Conservation (phyloP, 257 asterid genomes). For the Solanum dulcamara region DNA sequence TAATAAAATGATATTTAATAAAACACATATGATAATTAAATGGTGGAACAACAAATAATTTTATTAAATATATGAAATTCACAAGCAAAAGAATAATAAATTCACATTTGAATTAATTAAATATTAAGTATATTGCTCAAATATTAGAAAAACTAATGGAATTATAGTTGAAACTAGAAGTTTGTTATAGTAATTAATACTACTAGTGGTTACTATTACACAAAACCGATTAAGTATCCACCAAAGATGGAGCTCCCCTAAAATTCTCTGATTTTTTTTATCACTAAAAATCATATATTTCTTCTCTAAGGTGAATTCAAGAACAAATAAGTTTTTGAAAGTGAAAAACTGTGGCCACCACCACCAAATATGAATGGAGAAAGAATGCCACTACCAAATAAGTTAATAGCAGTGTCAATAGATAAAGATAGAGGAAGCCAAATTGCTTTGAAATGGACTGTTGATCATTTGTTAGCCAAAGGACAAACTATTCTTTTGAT, state of each 20-base stretch:
- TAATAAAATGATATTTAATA: background rate
- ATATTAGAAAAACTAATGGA: background rate
- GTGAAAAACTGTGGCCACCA: background rate
- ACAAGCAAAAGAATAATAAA: too few relatives aligned
- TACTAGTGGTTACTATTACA: background rate
- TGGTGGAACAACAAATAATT: background rate
- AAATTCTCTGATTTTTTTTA: background rate
- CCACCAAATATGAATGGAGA: background rate
- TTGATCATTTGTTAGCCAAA: conserved; percentile 54
- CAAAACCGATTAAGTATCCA: background rate
- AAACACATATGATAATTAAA: background rate
- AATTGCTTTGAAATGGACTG: conserved; percentile 38
- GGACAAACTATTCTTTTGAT: conserved; percentile 64
- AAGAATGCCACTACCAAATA: background rate
- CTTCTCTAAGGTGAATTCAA: background rate
- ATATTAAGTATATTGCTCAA: background rate
- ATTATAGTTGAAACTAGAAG: background rate
- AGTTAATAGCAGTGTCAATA: conserved; percentile 11
- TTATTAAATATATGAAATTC: too few relatives aligned
- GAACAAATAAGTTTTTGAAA: background rate
- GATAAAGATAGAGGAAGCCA: conserved; percentile 18
- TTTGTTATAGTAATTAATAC: background rate
- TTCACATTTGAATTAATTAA: too few relatives aligned
- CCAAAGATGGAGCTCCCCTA: background rate
- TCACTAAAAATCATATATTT: background rate